phyloP scores from a whole-genome alignment of 2,329 filamentous ascomycete species.

The Alternaria burnsii region DNA sequence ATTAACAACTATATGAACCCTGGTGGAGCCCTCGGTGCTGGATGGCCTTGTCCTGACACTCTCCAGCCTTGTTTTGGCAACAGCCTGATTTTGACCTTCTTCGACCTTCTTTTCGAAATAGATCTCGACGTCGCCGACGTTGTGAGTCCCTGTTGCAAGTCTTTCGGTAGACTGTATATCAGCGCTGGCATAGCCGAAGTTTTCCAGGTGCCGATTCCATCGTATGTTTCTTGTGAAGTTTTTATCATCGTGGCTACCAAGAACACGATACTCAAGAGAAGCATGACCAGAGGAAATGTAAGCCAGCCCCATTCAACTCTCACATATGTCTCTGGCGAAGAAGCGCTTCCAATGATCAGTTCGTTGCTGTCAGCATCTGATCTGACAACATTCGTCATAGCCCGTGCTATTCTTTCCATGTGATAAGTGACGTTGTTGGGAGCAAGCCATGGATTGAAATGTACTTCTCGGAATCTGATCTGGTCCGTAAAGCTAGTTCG shows the following conservation, averaged over 20 bases:
- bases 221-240: conserved; percentile 21
- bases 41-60: conserved; percentile 23
- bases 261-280: conserved; percentile 32
- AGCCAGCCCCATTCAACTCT: conserved; percentile 44
- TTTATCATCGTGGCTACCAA: conserved; percentile 37
- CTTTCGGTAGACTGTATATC: conserved; percentile 31
- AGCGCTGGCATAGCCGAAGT: conserved; percentile 37
- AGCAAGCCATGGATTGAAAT: conserved; percentile 26
- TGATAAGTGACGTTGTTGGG: conserved; percentile 34
- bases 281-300: conserved; percentile 34
- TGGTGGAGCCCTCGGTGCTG: background rate
- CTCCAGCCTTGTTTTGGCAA: conserved; percentile 29
- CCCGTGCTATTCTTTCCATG: conserved; percentile 28
- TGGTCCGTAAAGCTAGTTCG: background rate
- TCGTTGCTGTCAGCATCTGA: conserved; percentile 17
- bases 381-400: conserved; percentile 26
- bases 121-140: background rate
- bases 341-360: conserved; percentile 12
- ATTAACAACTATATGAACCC: background rate
- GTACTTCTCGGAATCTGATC: background rate
- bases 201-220: conserved; percentile 36
- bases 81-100: conserved; percentile 19
- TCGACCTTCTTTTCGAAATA: background rate
- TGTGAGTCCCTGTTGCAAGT: conserved; percentile 1
- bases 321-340: conserved; percentile 9